Evolutionary conservation across 768 basidiomycete genomes (phyloP).

Genomic region (Mycena capillaripes): DNA sequence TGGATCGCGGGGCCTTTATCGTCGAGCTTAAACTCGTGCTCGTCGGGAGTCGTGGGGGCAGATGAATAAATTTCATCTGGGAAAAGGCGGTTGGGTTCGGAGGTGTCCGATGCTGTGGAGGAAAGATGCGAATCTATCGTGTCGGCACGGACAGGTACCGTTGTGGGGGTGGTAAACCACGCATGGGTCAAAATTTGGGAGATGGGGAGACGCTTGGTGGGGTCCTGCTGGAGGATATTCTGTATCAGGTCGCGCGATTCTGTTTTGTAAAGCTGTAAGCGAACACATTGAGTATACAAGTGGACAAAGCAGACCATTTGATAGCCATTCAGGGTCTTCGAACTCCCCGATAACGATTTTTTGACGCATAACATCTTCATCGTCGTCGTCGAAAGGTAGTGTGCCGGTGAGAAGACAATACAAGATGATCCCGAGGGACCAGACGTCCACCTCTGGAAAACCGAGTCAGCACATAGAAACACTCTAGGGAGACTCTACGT

Average conservation of each 20-base stretch:
- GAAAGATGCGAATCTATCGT: constrained; percentile 55
- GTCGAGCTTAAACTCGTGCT: constrained; percentile 44
- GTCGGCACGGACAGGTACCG: constrained; percentile 27
- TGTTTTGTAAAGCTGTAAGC: constrained; percentile 47
- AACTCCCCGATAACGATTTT: constrained; percentile 90
- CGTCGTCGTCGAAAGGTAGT: constrained; percentile 92
- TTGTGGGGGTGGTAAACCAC: constrained; percentile 76
- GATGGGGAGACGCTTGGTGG: constrained; percentile 81
- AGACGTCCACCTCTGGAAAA: constrained; percentile 91
- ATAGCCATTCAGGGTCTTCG: constrained; percentile 94
- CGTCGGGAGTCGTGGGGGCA: constrained; percentile 71
- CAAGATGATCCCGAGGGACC: constrained; percentile 94
- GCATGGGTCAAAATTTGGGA: constrained; percentile 87
- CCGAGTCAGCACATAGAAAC: constrained; percentile 19
- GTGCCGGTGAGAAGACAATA: constrained; percentile 92
- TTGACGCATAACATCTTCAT: constrained; percentile 84
- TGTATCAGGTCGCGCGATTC: constrained; percentile 90
- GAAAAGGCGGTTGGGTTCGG: constrained; percentile 59
- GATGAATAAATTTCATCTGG: constrained; percentile 57
- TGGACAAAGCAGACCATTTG: constrained; percentile 68
- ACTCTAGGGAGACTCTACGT: constrained; percentile 41
- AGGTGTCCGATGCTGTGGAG: constrained; percentile 69
- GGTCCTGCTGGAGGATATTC: constrained; percentile 83
- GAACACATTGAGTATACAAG: background rate
- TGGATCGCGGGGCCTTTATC: constrained; percentile 60